phyloP scores from a whole-genome alignment of 139 green algal genomes.

The Closterium sp. region DNA sequence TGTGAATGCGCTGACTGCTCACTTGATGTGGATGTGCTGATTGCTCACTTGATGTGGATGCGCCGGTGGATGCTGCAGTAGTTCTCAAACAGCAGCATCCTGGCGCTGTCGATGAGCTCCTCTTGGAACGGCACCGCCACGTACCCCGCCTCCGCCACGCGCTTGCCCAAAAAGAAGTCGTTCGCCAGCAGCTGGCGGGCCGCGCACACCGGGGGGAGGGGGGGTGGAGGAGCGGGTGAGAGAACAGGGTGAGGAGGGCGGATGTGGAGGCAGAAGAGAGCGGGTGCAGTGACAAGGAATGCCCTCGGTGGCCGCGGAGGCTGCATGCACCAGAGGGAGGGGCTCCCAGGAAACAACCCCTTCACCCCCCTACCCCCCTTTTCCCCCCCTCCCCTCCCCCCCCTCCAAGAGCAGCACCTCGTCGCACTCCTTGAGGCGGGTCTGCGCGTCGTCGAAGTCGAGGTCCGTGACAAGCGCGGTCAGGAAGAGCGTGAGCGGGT shows the following conservation, averaged over 20 bases:
- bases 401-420: no score
- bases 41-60: constrained; percentile 81
- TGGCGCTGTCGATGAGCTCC: constrained; percentile 92
- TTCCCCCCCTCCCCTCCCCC: neutral
- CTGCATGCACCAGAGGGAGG: no score
- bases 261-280: neutral
- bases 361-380: no score
- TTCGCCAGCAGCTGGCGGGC: constrained; percentile 73
- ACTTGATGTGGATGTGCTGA: no score
- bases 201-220: no score
- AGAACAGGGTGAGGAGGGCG: neutral
- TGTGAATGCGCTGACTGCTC: no score
- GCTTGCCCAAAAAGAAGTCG: constrained; percentile 92
- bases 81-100: constrained; percentile 96
- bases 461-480: constrained; percentile 87
- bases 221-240: neutral
- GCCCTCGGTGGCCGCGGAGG: no score
- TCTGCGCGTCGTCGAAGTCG: constrained; percentile 95
- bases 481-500: constrained; percentile 91
- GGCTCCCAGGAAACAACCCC: no score
- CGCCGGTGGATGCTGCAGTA: constrained; percentile 88
- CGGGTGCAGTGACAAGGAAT: no score
- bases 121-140: constrained; percentile 81
- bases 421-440: constrained; percentile 86
- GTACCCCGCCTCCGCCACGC: constrained; percentile 84